Base-by-base conservation (phyloP, 1,284 basidiomycete genomes). In the Papiliotrema terrestris region DNA sequence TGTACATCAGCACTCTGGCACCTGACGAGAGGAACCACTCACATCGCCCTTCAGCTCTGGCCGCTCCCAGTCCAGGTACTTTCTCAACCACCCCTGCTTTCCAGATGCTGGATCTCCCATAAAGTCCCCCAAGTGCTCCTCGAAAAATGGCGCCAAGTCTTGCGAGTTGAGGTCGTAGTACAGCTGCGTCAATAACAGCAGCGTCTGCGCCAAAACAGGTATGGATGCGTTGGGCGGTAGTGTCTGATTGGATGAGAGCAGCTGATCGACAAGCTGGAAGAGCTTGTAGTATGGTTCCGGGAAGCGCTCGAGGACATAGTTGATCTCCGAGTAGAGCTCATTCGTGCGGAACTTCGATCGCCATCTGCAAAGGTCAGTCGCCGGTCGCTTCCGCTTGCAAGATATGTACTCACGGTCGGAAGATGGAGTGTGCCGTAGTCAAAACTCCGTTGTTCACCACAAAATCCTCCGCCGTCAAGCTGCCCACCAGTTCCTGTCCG, bases 141-240 rank as follows among this genome's bases (percentile, higher is more conserved):
- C 95, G 66, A 99, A 87, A 61, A 86, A 87, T 9, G 93, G 93
- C 5, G 95, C 94, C 22, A 98, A 80, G 75, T 99, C 95, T 65
- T 98, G 96, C 61, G 89, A 91, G 1, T 89, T 91, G 56, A 98
- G 84, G 74, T 98, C 96, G 68, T 95, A 88, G 78, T 88, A 98
- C 32, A 98, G 83, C 50, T 95, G 90, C 17, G 91, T 81, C 4
- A 96, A 81, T 5, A 90, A 80, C 14, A 87, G 82, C 79, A 93
- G 85, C 0, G 83, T 83, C 65, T 89, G 87, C 0, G 88, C 85
- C 17, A 91, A 77, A 32, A 77, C 65, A 2, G 65, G 67, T 9
- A 74, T 55, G 9, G 67, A 72, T 46, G 73, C 77, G 51, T 68
- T 75, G 52, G 74, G 75, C 0, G 72, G 77, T 13, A 74, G 72